Evolutionary conservation across 225 moss, liverwort and hornwort species (phyloP), one percentile per base, ranked within the genome.

Genomic region (Physcomitrellopsis africana): DNA sequence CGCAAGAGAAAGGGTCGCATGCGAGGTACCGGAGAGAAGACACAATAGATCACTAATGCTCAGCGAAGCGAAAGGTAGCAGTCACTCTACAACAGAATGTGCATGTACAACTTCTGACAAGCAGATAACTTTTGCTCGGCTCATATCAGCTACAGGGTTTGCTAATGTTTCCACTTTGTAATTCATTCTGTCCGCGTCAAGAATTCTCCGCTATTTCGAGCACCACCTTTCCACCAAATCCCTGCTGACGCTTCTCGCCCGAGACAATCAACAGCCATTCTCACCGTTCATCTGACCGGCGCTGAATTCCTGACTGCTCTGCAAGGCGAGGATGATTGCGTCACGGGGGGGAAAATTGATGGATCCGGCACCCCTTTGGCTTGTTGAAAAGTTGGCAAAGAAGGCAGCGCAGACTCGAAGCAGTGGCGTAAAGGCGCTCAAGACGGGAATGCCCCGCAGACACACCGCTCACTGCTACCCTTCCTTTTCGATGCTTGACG

Each of bases 151-250:
- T 10, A 19, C 3, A 11, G 64, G 20, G 48, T 49, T 26, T 23
- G 17, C 17, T 26, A 5, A 22, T 61, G 68, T 62, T 61, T 49
- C 49, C 17, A 17, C 26, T 49, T 27, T 23, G 66, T 10, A 27
- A 10, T 67, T 49, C 49, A 5, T 37, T 37, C 17, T 47, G 60
- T 29, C 67, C 42, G 51, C 48, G 66, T 43, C 43, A 11, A 44
- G 24, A 67, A 43, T 60, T 52, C 51, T 11, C 8, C 52, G 66
- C 79, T 79, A 74, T 75, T 74, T 74, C 24, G 53, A 69, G 74
- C 69, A 23, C 51, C 32, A 29, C 69, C 68, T 68, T 54, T 19
- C 37, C 17, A 67, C 26, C 67, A 13, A 3, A 12, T n/a, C 9
- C 32, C 11, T 48, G 74, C 63, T 4, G 8, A 47, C 63, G 18